Evolutionary conservation across 2,329 filamentous ascomycete species (phyloP), one percentile per base, ranked within the genome.

Genomic region (Dactylellina drechsleri): DNA sequence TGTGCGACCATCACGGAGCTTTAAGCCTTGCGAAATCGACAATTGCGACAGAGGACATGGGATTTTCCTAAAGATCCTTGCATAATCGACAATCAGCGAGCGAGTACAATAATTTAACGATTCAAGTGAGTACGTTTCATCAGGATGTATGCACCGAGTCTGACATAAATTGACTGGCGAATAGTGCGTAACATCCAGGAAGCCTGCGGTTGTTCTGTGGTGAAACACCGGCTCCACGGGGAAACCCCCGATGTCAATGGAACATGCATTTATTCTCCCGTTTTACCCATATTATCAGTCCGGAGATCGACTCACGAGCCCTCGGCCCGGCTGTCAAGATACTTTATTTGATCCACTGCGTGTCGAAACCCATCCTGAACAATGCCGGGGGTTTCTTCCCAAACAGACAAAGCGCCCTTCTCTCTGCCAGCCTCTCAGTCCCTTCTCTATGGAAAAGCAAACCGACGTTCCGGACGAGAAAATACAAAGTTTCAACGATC

Each of bases 381-480:
- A 45, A 45, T 28, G n/a, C 65, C 65, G 50, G 65, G 65, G 56
- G 49, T 16, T 18, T 45, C 6, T 54, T 70, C 28, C 59, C 54
- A 49, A 53, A 23, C 40, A 56, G 50, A 56, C 40, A 56, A 59
- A 36, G 49, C 23, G 26, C 40, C 45, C 54, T 45, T 67, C 36
- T 43, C 47, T n/a, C 57, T 41, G 70, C 73, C 77, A 79, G 77
- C 67, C 79, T 78, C 77, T 68, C 76, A 78, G 7, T 28, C 7
- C 26, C 26, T 3, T n/a, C n/a, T n/a, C 71, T 78, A 70, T 71
- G 78, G 79, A 78, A 78, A 76, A 58, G 58, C 75, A 78, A 70
- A 73, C 77, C 72, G 78, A 78, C 41, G 67, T 77, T 76, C 78
- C 79, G 76, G 77, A 76, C 77, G 66, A 61, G 68, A 72, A 65